These are phyloP conservation scores for Sungouiella blattae DNA, from an alignment of 805 yeast species.

Conservation along the genomic window DNA sequence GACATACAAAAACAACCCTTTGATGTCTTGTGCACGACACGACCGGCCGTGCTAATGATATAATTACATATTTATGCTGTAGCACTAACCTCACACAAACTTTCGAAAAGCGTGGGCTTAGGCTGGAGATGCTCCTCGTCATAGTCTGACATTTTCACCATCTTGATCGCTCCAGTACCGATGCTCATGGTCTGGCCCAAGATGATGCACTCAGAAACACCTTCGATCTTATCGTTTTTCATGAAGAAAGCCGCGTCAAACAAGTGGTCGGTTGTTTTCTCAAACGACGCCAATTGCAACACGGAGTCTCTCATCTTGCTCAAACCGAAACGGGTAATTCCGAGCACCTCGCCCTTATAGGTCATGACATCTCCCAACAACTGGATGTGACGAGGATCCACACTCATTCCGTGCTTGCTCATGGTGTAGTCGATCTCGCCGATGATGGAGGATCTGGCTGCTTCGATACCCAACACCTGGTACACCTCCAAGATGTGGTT, in stretches of 20 bases:
- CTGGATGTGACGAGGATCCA: constrained; percentile 99
- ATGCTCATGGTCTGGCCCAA: constrained; percentile 96
- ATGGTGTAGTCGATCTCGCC: constrained; percentile 94
- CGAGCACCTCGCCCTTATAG: constrained; percentile 95
- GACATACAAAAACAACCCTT: too few species aligned
- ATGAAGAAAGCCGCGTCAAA: constrained; percentile 97
- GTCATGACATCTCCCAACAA: constrained; percentile 98
- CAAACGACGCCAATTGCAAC: constrained; percentile 93
- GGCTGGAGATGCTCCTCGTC: constrained; percentile 39
- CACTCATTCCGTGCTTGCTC: constrained; percentile 99
- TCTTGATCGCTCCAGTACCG: constrained; percentile 95
- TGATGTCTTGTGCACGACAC: neutral
- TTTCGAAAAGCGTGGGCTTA: constrained; percentile 48
- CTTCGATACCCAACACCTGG: constrained; percentile 93
- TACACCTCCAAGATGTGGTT: constrained; percentile 90
- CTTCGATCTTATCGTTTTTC: constrained; percentile 94
- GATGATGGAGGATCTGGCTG: constrained; percentile 90
- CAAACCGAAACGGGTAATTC: constrained; percentile 96
- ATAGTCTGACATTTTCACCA: constrained; percentile 58
- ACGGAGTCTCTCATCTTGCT: constrained; percentile 99
- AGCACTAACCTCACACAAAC: constrained; percentile 32
- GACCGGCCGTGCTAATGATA: too few species aligned
- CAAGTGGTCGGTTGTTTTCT: constrained; percentile 96
- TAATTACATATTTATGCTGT: too few species aligned
- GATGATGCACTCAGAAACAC: constrained; percentile 96